Base-by-base conservation (phyloP, 179 eudicot genomes). In the Camellia oleifera region DNA sequence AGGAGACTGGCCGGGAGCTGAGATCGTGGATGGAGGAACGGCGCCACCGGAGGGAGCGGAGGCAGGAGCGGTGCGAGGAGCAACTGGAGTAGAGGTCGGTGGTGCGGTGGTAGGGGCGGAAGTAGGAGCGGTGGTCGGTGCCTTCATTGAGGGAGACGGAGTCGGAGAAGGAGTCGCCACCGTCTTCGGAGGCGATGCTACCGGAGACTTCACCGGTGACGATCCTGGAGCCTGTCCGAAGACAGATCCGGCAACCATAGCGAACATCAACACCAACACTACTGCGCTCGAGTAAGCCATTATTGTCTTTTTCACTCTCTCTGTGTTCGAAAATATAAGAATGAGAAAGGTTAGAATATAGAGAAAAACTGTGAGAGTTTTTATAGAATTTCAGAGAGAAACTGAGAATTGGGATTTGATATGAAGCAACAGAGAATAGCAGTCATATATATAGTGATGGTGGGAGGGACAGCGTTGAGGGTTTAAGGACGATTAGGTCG, bases 181-280 rank as follows among this genome's bases (percentile, higher is more conserved):
- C 15, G 75, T 68, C 75, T 68, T 74, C 12, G 79, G 84, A 13
- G 89, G 89, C 7, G 86, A 60, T 0, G 84, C 78, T 0, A 67
- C 53, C 0, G 91, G 89, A 5, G 82, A 61, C 50, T 60, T 53
- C 52, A 57, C 61, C 11, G 84, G 88, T 4, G 92, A 54, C n/a
- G 90, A 80, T 2, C 44, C 52, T 0, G 91, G 94, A 0, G 89
- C 80, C 78, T 90, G 96, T 13, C 93, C 88, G 0, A 87, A 4
- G 17, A 87, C 87, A 0, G 93, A 83, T 74, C 88, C 88, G 18
- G 84, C 89, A 4, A 90, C 72, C 56, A 86, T 40, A 14, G 88
- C 84, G 76, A 90, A 75, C 67, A 84, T 32, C 50, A 83, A 18
- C 8, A 72, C 76, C 3, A 75, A 13, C 14, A 86, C 23, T 8